Conservation (phyloP, 2,329 filamentous ascomycete species). For the Tolypocladium amazonense region DNA sequence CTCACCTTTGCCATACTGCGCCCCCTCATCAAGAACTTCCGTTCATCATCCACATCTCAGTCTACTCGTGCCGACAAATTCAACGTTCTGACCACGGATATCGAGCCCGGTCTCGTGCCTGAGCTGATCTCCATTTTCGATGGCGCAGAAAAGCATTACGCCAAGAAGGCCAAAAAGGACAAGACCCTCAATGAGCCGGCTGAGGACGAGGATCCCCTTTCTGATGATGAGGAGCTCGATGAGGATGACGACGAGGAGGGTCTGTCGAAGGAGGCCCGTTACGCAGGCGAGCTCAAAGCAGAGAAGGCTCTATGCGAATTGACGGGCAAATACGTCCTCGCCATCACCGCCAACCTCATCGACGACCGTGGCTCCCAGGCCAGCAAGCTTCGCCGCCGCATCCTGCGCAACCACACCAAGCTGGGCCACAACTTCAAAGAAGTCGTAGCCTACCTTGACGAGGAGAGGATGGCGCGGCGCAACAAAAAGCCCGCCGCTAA, state of each 20-base stretch:
- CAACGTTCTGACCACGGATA: conserved; percentile 50
- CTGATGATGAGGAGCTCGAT: conserved; percentile 45
- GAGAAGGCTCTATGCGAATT: conserved; percentile 83
- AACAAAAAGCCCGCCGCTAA: conserved; percentile 26
- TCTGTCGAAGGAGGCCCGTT: conserved; percentile 45
- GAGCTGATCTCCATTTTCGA: conserved; percentile 70
- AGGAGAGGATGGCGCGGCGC: conserved; percentile 42
- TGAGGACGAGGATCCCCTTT: conserved; percentile 64
- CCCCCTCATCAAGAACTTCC: conserved; percentile 34
- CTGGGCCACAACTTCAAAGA: conserved; percentile 82
- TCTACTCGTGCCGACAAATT: conserved; percentile 17
- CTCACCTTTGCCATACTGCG: conserved; percentile 68
- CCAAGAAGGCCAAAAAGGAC: conserved; percentile 53
- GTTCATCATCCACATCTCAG: conserved; percentile 13
- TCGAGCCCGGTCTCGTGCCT: conserved; percentile 51
- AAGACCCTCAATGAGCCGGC: conserved; percentile 49
- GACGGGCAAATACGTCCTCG: conserved; percentile 74
- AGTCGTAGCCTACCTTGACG: conserved; percentile 70
- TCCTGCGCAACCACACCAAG: conserved; percentile 69
- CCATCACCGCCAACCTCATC: conserved; percentile 63
- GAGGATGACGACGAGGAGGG: conserved; percentile 46
- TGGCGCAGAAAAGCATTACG: conserved; percentile 64
- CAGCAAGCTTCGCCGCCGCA: conserved; percentile 56
- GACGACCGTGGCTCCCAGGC: conserved; percentile 51
- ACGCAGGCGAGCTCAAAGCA: conserved; percentile 58